phyloP scores from a whole-genome alignment of 176 grass and related monocot species.

The Phoenix roebelenii region DNA sequence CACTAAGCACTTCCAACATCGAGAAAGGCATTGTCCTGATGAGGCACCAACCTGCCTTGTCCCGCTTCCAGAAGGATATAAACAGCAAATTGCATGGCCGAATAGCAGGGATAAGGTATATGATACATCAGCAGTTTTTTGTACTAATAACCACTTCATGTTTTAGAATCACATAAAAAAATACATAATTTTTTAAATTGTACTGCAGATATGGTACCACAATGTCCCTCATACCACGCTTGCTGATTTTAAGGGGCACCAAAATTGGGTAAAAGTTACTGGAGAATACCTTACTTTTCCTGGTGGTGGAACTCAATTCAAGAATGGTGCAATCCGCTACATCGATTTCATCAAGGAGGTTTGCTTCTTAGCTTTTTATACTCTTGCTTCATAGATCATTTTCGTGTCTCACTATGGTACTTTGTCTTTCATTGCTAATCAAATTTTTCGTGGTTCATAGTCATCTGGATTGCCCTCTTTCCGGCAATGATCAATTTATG shows the following conservation, averaged over 20 bases:
- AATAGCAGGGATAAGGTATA: slow-evolving; percentile 70
- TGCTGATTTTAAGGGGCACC: slow-evolving; percentile 57
- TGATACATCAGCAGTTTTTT: neutral
- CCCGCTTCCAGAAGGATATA: slow-evolving; percentile 48
- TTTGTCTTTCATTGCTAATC: no score
- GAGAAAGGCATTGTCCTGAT: slow-evolving; percentile 78
- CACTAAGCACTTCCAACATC: slow-evolving; percentile 76
- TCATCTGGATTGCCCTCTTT: no score
- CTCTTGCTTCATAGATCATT: neutral
- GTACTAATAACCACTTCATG: neutral
- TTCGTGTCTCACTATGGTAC: no score
- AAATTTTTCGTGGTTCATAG: no score
- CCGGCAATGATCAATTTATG: no score
- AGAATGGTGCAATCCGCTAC: slow-evolving; percentile 72
- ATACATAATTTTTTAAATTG: neutral
- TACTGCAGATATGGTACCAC: slow-evolving; percentile 70
- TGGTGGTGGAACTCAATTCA: slow-evolving; percentile 90
- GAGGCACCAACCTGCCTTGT: slow-evolving; percentile 60
- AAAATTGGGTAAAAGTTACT: slow-evolving; percentile 89
- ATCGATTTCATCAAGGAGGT: slow-evolving; percentile 65
- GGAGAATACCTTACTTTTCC: slow-evolving; percentile 87
- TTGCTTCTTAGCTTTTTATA: neutral
- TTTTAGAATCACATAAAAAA: slow-evolving; percentile 2
- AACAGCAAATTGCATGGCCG: slow-evolving; percentile 58
- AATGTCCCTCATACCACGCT: slow-evolving; percentile 79